These are phyloP conservation scores for Tetradesmus obliquus DNA, from an alignment of 139 green algal genomes.

Conservation along the genomic window DNA sequence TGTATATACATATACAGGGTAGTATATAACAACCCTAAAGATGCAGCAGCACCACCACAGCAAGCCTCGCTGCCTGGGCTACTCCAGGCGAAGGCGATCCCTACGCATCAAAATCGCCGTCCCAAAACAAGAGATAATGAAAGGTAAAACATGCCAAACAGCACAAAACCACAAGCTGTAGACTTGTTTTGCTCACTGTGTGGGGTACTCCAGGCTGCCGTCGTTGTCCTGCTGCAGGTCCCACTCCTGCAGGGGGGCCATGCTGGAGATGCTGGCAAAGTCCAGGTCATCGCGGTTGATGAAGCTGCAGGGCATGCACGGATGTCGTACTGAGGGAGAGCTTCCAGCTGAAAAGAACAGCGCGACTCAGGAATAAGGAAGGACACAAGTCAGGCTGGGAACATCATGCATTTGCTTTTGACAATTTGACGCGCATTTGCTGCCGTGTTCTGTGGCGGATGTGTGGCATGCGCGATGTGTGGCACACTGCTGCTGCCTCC, in stretches of 20 bases:
- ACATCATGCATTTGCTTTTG: no score
- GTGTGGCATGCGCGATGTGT: no score
- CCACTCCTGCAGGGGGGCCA: constrained; percentile 85
- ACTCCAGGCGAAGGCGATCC: not conserved
- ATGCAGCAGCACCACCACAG: not conserved
- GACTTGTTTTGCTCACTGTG: constrained; percentile 41
- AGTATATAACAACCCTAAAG: no score
- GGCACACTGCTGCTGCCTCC: no score
- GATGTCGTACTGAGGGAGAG: not conserved
- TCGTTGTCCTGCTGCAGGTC: constrained; percentile 71
- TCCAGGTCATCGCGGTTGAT: constrained; percentile 91
- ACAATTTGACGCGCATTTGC: not conserved
- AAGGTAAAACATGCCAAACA: not conserved
- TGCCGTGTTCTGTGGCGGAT: not conserved
- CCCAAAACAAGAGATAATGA: not conserved
- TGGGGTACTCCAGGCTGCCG: constrained; percentile 69
- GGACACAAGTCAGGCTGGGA: no score
- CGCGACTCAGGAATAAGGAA: no score
- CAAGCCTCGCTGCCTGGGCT: not conserved
- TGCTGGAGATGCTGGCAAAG: constrained; percentile 67
- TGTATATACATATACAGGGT: no score
- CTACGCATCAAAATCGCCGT: not conserved
- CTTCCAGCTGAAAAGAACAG: no score
- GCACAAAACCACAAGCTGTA: not conserved
- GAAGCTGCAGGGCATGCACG: constrained; percentile 51